Evolutionary conservation across 163 green algal species (phyloP).

Genomic region (Volvox carteri): DNA sequence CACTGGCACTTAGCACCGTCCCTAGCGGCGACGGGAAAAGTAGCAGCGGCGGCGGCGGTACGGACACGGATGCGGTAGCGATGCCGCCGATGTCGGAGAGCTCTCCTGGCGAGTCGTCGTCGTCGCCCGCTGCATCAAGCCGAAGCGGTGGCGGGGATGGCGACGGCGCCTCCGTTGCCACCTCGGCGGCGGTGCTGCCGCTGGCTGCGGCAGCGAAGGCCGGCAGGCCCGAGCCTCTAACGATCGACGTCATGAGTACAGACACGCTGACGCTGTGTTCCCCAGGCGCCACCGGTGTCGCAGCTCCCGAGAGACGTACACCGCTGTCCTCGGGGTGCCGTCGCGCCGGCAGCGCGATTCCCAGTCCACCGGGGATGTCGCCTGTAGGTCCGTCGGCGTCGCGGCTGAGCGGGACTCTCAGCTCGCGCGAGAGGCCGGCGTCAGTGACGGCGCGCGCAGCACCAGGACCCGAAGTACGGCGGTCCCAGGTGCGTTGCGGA

Average conservation of each 20-base stretch:
- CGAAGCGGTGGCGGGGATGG: neutral
- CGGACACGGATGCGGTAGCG: neutral
- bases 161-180: neutral
- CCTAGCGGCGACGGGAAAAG: neutral
- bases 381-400: neutral
- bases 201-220: neutral
- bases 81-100: neutral
- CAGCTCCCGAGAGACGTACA: neutral
- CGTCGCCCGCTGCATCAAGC: neutral
- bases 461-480: neutral
- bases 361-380: neutral
- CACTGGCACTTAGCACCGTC: neutral
- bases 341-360: neutral
- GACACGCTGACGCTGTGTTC: neutral
- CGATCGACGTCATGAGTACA: neutral
- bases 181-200: neutral
- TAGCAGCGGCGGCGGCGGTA: neutral
- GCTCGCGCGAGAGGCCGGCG: slow-evolving; percentile 3
- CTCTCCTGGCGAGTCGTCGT: neutral
- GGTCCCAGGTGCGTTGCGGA: slow-evolving; percentile 18
- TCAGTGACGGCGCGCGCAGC: slow-evolving; percentile 4
- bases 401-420: too few relatives aligned
- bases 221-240: neutral
- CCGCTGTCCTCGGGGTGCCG: neutral
- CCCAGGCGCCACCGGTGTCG: neutral